Percentiles rank a stretch among this genome's conserved stretches.
Evolutionary conservation across 768 basidiomycete species (phyloP).

Genomic region (Mrakia blollopis): DNA sequence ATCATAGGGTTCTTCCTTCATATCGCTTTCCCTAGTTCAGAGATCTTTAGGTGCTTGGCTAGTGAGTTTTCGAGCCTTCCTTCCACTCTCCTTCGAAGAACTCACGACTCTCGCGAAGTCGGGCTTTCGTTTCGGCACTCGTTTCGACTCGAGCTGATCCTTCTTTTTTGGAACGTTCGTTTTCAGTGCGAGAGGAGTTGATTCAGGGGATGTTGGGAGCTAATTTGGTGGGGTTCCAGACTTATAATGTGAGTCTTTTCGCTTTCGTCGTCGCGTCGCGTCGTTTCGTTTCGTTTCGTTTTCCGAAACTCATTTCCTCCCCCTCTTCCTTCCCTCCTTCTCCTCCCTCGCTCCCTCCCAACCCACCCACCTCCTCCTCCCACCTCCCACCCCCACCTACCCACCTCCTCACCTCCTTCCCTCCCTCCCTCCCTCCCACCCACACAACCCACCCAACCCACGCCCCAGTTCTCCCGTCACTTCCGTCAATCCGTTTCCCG

Average conservation of each 20-base stretch:
- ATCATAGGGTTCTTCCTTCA: conserved; percentile 34
- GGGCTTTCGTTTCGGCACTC: no score
- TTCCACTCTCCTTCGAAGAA: no score
- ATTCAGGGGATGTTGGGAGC: conserved; percentile 31
- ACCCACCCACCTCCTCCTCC: no score
- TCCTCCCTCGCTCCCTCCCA: no score
- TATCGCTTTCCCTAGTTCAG: conserved; percentile 30
- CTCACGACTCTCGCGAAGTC: no score
- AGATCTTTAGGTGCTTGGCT: conserved; percentile 32
- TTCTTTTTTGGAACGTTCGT: background rate
- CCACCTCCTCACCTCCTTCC: background rate
- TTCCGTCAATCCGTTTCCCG: conserved; percentile 79
- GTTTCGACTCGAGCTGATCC: background rate
- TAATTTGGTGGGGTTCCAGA: conserved; percentile 33
- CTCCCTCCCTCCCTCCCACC: conserved; percentile 51
- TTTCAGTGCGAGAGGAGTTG: conserved; percentile 52
- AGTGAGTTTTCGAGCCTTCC: background rate
- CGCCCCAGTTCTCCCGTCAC: conserved; percentile 61
- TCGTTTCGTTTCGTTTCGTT: background rate
- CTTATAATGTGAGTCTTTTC: conserved; percentile 28
- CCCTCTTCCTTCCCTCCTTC: background rate
- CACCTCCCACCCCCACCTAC: no score
- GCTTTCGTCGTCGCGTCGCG: no score
- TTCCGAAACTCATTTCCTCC: background rate
- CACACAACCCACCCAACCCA: no score